Percentiles rank a stretch among this genome's conserved stretches.
phyloP scores from a whole-genome alignment of 441 rosid species.

The Croton setiger region DNA sequence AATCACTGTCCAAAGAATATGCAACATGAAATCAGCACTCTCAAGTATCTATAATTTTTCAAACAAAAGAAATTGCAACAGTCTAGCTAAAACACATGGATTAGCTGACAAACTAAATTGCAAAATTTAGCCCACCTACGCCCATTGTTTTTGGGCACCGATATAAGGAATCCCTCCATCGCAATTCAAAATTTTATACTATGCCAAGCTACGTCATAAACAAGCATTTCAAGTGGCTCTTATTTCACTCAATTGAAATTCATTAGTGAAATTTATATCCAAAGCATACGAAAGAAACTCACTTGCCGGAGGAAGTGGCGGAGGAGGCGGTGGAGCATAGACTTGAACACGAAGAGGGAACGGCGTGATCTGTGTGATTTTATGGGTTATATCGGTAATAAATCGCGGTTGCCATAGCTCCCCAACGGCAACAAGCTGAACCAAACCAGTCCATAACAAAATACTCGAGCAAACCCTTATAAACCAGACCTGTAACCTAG shows the following conservation, averaged over 20 bases:
- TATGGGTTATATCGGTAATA: constrained; percentile 48
- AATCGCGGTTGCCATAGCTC: constrained; percentile 81
- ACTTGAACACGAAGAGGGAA: constrained; percentile 32
- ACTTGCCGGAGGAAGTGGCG: constrained; percentile 54
- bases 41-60: background rate
- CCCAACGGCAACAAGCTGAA: constrained; percentile 82
- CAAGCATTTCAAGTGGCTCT: background rate
- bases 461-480: constrained; percentile 83
- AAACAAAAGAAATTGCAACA: background rate
- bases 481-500: constrained; percentile 80
- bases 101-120: background rate
- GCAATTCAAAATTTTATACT: background rate
- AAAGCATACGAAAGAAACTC: constrained; percentile 19
- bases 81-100: background rate
- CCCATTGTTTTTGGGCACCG: background rate
- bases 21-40: no score
- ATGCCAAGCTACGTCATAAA: background rate
- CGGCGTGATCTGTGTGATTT: constrained; percentile 38
- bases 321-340: constrained; percentile 40
- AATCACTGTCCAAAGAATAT: background rate
- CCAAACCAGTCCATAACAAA: constrained; percentile 98
- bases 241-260: no score
- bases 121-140: constrained; percentile 10
- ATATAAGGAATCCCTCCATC: background rate
- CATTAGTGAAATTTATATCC: background rate